Conservation (phyloP, 2,329 filamentous ascomycete genomes). For the Falciphora oryzae region DNA sequence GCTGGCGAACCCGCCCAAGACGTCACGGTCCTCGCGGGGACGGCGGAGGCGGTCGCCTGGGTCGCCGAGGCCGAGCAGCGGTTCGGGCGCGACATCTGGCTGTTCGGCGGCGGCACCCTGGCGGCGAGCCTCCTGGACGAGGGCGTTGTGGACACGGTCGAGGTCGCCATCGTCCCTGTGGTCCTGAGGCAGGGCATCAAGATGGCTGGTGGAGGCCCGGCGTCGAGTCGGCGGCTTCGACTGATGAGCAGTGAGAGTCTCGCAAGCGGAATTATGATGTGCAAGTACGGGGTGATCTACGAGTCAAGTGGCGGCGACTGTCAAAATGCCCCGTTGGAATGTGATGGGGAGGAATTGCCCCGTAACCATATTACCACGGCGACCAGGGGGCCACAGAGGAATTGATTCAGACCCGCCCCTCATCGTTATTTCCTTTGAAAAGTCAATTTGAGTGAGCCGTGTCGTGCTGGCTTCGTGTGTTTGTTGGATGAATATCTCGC, state of each 20-base stretch:
- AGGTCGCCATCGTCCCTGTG: slow-evolving; percentile 24
- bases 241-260: neutral
- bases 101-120: slow-evolving; percentile 29
- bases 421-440: neutral
- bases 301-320: neutral
- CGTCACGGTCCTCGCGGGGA: slow-evolving; percentile 20
- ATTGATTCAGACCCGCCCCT: neutral
- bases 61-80: slow-evolving; percentile 19
- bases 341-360: too few species aligned
- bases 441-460: neutral
- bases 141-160: slow-evolving; percentile 25
- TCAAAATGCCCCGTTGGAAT: neutral
- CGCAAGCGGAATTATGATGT: slow-evolving; percentile 1
- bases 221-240: neutral
- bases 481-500: too few species aligned
- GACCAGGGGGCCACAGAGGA: neutral
- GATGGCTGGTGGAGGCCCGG: slow-evolving; percentile 15
- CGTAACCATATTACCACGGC: neutral
- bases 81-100: slow-evolving; percentile 26
- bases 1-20: slow-evolving; percentile 9
- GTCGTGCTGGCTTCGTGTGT: too few species aligned
- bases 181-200: slow-evolving; percentile 21
- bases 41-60: slow-evolving; percentile 14
- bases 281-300: neutral
- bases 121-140: slow-evolving; percentile 23